phyloP scores from a whole-genome alignment of 805 yeast species.

The Yarrowia sp. region DNA sequence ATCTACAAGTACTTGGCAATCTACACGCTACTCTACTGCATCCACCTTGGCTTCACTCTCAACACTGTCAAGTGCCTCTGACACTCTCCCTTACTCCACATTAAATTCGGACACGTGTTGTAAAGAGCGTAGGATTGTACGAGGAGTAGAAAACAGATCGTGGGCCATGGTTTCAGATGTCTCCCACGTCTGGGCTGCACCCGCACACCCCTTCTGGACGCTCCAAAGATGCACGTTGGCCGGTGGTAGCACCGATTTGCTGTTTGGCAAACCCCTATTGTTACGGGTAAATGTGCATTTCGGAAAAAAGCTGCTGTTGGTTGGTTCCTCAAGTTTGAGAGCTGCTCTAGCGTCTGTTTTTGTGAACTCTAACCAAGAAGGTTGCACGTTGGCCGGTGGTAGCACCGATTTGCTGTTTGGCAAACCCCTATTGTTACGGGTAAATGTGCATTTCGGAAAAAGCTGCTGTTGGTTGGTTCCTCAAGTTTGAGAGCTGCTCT shows the following conservation, averaged over 20 bases:
- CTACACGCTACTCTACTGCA: too few species aligned
- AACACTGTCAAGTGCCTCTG: too few species aligned
- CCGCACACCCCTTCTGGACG: neutral
- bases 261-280: neutral
- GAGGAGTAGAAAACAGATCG: too few species aligned
- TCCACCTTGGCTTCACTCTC: too few species aligned
- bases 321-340: neutral
- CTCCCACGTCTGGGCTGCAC: neutral
- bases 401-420: neutral
- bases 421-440: slow-evolving; percentile 6
- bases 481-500: neutral
- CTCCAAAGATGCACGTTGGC: neutral
- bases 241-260: neutral
- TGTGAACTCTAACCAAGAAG: neutral
- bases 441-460: slow-evolving; percentile 2
- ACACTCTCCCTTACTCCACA: too few species aligned
- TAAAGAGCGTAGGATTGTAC: too few species aligned
- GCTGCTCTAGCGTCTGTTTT: neutral
- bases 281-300: neutral
- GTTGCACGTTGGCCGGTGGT: slow-evolving; percentile 1
- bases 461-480: neutral
- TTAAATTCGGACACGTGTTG: slow-evolving; percentile 17
- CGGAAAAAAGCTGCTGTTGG: slow-evolving; percentile 8
- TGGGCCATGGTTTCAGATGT: neutral
- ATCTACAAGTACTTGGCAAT: too few species aligned